A percentile compares a stretch with the other conserved stretches of the same genome.
These are phyloP conservation scores for Cystobasidium pallidum DNA, from an alignment of 1,284 basidiomycete species.

Conservation along the genomic window DNA sequence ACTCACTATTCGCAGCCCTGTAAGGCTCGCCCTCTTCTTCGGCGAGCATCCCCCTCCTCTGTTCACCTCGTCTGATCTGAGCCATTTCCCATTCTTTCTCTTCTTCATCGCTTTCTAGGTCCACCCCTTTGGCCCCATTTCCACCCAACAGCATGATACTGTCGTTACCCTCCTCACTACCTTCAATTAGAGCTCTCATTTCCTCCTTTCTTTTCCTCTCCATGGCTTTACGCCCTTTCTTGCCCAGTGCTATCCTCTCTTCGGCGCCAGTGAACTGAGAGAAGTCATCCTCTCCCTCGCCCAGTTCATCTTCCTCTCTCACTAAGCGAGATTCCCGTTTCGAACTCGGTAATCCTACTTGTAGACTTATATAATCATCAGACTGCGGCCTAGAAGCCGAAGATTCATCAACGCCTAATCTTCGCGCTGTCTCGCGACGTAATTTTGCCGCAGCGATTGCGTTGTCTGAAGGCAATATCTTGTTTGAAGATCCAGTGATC, in stretches of 20 bases:
- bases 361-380: constrained; percentile 83
- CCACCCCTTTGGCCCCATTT: constrained; percentile 58
- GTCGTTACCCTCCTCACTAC: constrained; percentile 65
- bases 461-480: constrained; percentile 72
- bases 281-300: constrained; percentile 88
- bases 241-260: constrained; percentile 81
- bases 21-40: constrained; percentile 59
- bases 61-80: constrained; percentile 73
- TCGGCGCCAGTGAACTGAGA: constrained; percentile 87
- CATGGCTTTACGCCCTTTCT: constrained; percentile 76
- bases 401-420: constrained; percentile 49
- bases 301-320: constrained; percentile 77
- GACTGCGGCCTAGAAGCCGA: constrained; percentile 41
- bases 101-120: constrained; percentile 75
- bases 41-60: constrained; percentile 45
- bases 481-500: constrained; percentile 51
- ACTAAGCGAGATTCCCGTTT: constrained; percentile 74
- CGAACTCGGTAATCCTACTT: constrained; percentile 60
- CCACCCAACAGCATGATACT: constrained; percentile 61
- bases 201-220: constrained; percentile 70
- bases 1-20: constrained; percentile 74
- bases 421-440: constrained; percentile 66
- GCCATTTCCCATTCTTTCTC: constrained; percentile 86
- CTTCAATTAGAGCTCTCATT: constrained; percentile 84
- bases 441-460: constrained; percentile 77